Evolutionary conservation across 2,329 filamentous ascomycete species (phyloP), one percentile per base, ranked within the genome.

Genomic region (Exophiala viscosa): DNA sequence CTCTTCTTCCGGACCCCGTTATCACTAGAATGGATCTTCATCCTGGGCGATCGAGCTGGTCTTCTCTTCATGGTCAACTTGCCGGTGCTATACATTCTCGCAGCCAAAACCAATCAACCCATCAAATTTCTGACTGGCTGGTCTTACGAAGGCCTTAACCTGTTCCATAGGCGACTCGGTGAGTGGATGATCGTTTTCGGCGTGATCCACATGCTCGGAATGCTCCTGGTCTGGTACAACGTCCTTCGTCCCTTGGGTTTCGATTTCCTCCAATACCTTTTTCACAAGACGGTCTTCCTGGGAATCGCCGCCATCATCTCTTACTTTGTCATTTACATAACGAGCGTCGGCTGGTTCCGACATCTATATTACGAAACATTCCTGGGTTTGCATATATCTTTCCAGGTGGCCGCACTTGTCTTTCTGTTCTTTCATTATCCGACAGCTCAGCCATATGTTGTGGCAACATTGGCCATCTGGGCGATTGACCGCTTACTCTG

Each of bases 101-200:
- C 80, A 1, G 83, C 84, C 31, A 87, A 87, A 65, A 61, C 55
- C 15, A 86, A 83, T 54, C 83, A 85, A 57, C 84, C 83, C 0
- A 63, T 86, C 32, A 79, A 79, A 52, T 60, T 74, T 1, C 69
- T 87, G 14, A 85, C 83, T 0, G 82, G 83, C 3, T 77, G 78
- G 57, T 85, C 82, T 0, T 87, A 87, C 62, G 83, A 86, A 66
- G 76, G 79, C 4, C 70, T 86, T 38, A 85, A 86, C 63, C 78
- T 86, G 41, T 77, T 86, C 50, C 83, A 87, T 64, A 79, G 83
- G 33, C 75, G 83, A 3, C 72, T 85, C 1, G 83, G 83, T 18
- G 82, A 85, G 64, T 65, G 80, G 23, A 73, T 85, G 67, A 85
- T 81, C 63, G 66, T 84, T n/a, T 71, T 79, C 35, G 82, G 81